Base-by-base conservation (phyloP, 2,329 filamentous ascomycete species). In the Thermoascus crustaceus region DNA sequence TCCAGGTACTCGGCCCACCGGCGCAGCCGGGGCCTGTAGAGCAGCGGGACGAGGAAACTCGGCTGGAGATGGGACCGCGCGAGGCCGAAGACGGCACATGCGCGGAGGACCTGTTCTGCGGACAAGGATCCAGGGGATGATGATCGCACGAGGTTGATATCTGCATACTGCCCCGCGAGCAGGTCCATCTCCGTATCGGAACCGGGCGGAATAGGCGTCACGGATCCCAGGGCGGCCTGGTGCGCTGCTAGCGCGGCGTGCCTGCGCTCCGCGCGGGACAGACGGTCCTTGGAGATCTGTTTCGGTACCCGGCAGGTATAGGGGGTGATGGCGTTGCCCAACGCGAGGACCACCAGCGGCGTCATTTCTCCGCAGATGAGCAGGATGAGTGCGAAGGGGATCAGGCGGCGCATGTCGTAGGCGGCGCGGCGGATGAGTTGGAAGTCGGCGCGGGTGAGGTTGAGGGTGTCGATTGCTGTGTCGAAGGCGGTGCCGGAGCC, bases 361-460 rank as follows among this genome's bases (percentile, higher is more conserved):
- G 88, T 85, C 63, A 94, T 81, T 61, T 96, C 89, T 17, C 87
- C 89, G 55, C 83, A 85, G 10, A 94, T 43, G 1, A 89, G 50
- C 5, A 94, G 69, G 32, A 95, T 65, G 3, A 94, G 42, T 0
- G 68, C 79, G 55, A 98, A 95, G 1, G 83, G 59, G 0, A 88
- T 85, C 34, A 95, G 68, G 16, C 86, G 79, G n/a, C 76, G 65
- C 30, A 85, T 63, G 57, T 96, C 91, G 49, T 82, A 74, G 26
- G 69, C 66, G 26, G 78, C 80, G 39, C 89, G 75, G 41, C 66
- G 66, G 33, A 82, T 60, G 2, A 94, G 71, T 45, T 88, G 79
- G 63, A 80, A 82, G 42, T 85, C 75, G 1, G 78, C 72, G 24
- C 87, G 75, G 3, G 76, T 78, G 25, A 78, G 52, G 4, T 27